A percentile compares a stretch with the other conserved stretches of the same genome.
phyloP scores from a whole-genome alignment of 2,329 filamentous ascomycete genomes.

The Ceratocystis colombiana region DNA sequence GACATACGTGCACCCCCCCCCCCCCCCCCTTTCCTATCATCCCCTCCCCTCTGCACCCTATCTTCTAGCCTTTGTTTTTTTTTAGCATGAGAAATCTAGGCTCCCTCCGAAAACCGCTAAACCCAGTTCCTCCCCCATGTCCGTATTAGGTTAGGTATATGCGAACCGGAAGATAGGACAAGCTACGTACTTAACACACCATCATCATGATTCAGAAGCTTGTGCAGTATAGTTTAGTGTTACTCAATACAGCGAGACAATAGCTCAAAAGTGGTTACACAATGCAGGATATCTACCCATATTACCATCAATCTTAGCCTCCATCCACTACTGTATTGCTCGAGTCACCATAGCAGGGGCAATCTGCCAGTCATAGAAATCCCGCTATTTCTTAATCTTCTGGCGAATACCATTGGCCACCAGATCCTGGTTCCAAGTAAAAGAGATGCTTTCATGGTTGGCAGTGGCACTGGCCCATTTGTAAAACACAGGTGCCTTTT shows the following conservation, averaged over 20 bases:
- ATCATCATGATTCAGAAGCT: too few relatives aligned
- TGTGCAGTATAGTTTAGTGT: too few relatives aligned
- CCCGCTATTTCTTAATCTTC: background rate
- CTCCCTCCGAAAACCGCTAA: too few relatives aligned
- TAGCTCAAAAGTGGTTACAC: background rate
- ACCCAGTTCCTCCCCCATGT: too few relatives aligned
- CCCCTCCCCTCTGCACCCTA: background rate
- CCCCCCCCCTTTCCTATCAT: background rate
- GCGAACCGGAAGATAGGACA: too few relatives aligned
- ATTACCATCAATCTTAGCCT: background rate
- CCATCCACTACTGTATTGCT: background rate
- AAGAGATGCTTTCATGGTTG: conserved; percentile 53
- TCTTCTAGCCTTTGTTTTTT: background rate
- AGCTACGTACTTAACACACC: too few relatives aligned
- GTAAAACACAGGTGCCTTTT: conserved; percentile 54
- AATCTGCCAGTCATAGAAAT: background rate
- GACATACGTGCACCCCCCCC: background rate
- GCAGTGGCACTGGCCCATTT: conserved; percentile 55
- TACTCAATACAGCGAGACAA: background rate
- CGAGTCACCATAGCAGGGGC: too few relatives aligned
- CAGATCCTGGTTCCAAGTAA: conserved; percentile 14
- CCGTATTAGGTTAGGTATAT: too few relatives aligned
- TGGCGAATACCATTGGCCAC: background rate
- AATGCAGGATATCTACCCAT: background rate
- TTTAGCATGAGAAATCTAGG: too few relatives aligned